Evolutionary conservation across 257 asterid genomes (phyloP).

Genomic region (Misopates orontium): DNA sequence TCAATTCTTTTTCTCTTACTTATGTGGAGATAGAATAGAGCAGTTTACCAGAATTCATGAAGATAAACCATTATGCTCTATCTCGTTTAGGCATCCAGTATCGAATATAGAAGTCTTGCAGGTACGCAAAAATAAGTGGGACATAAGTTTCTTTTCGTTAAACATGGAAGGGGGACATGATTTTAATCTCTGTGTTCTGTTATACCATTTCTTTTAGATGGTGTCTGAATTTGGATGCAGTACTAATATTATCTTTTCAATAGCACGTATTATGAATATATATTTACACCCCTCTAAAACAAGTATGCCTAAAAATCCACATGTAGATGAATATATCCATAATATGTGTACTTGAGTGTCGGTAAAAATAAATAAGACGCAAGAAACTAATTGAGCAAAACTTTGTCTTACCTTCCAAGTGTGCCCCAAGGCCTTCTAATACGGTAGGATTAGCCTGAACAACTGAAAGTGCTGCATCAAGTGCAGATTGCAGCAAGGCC

Average conservation of each 20-base stretch:
- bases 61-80: not conserved
- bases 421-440: conserved; percentile 48
- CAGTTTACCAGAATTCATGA: not conserved
- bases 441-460: conserved; percentile 89
- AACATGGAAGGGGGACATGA: not conserved
- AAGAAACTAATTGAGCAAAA: not conserved
- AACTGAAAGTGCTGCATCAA: conserved; percentile 83
- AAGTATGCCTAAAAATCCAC: not conserved
- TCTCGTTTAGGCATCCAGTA: not conserved
- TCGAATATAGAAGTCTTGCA: not conserved
- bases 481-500: conserved; percentile 83
- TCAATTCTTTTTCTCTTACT: not conserved
- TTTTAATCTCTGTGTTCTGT: not conserved
- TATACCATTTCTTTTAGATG: not conserved
- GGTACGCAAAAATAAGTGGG: not conserved
- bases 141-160: not conserved
- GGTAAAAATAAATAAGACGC: not conserved
- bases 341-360: not conserved
- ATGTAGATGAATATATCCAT: no score
- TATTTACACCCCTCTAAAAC: not conserved
- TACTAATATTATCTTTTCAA: not conserved
- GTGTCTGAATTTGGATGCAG: not conserved
- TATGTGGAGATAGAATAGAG: not conserved
- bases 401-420: conserved; percentile 11
- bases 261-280: not conserved